Base-by-base conservation (phyloP, 345 rosid genomes). In the Pelargonium nanum region DNA sequence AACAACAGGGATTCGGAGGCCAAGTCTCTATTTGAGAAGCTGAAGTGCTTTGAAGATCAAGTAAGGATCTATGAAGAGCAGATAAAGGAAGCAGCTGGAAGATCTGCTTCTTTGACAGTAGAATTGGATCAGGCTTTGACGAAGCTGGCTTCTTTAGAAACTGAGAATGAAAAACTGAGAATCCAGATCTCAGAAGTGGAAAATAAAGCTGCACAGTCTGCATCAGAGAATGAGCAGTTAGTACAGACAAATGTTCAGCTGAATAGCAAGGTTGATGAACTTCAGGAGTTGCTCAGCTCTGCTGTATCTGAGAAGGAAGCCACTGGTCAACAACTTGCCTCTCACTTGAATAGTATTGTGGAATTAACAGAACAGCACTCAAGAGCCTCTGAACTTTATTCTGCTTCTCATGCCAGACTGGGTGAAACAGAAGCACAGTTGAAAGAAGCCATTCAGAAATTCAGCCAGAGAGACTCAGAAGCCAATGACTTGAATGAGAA, bases 181-280 rank as follows among this genome's bases (percentile, higher is more conserved):
- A 78, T 56, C 56, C 82, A 81, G 74, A 71, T 83, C 19, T 57
- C 44, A 52, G 87, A 82, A 79, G 82, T 77, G 59, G 85, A 85
- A 71, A 77, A 70, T 56, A 86, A 75, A 73, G 82, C 74, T 56
- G 72, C 81, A 48, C 85, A 76, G 69, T 74, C 91, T 50, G 64
- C 56, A 34, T 82, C 86, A 21, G 93, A 94, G 44, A 86, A 76
- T 63, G 84, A 83, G 65, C 78, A 86, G 24, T 72, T 90, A 56
- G 83, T 75, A 22, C 89, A 80, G 80, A 82, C 93, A 52, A 94
- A 86, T 75, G 76, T 70, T 66, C 93, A 90, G 67, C 95, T 90
- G n/a, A 86, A 86, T 70, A 70, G 60, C 61, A 83, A 78, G 77
- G 74, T 88, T 22, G 83, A 81, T 55, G 97, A 90, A 67, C 92